Base-by-base conservation (phyloP, 345 rosid species). In the Stellera chamaejasme region DNA sequence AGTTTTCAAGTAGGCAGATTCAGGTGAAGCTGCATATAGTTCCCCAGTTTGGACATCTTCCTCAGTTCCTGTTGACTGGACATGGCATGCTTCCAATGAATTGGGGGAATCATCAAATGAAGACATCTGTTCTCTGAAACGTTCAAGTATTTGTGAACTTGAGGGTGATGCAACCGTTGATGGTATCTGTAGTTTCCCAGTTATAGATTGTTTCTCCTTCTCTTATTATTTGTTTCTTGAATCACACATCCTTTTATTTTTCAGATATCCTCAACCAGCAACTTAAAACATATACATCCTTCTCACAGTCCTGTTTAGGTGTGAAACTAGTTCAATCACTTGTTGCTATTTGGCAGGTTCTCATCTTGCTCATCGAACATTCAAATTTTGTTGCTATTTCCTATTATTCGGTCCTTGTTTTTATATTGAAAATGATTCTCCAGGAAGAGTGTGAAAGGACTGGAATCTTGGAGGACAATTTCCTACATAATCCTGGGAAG, bases 311-410 rank as follows among this genome's bases (percentile, higher is more conserved):
- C 59, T 57, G 65, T 48, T 67, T 81, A n/a, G 96, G 86, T 71
- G 82, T 74, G 55, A 89, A 78, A 69, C 82, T 92, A 97, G 99
- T 92, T 64, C 99, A 86, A 67, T 92, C 97, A 10, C 97, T 92
- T 36, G 69, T 89, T 72, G 93, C 99, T 27, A 86, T 92, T 58
- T 92, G 99, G 99, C 94, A 92, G 99, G 99, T 92, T 65, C 68
- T 67, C 44, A 72, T 60, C 56, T 46, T 43, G 56, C 46, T 41
- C 39, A 25, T 56, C 54, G 13, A 48, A 48, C 53, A 27, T 55
- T 47, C 58, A 41, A 27, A 58, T 51, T 36, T 52, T 11, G 11
- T 60, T 36, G 43, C 55, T 26, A 19, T 43, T 32, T 51, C 11
- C 50, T 56, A 45, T 58, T 55, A 51, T 59, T 28, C 27, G 9